Evolutionary conservation across 768 basidiomycete genomes (phyloP), one percentile per base, ranked within the genome.

Genomic region (Kwoniella botswanensis): DNA sequence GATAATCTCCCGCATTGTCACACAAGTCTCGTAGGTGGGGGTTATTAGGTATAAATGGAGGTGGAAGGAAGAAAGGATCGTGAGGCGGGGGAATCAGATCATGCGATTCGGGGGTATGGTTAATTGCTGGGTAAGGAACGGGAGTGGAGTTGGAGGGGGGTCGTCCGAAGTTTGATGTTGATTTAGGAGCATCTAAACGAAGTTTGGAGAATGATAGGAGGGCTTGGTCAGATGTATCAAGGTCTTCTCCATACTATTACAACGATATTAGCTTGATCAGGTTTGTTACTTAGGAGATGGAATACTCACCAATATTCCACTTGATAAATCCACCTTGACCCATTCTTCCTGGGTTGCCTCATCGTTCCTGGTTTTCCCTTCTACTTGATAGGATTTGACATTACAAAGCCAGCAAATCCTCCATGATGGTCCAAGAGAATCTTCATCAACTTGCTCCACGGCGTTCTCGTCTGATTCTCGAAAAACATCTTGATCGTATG

Each of bases 31-130:
- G 70, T 10, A 84, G 76, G 21, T 79, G 77, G 0, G 81, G 77
- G 57, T 82, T 78, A 17, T 75, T 71, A 2, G 83, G 83, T 13
- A 80, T 79, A 65, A 82, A 84, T 6, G 83, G 83, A 11, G 80
- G 80, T n/a, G 83, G 83, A 15, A 84, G 77, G 73, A 84, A 84
- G 78, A 84, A 82, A 26, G 83, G 83, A 43, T 84, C 83, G 11
- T 74, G 73, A 10, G 79, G 56, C 0, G 74, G 76, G 0, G 82
- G 76, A 3, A 82, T 71, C 7, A 79, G 61, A 4, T 57, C 41
- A 5, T 24, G 15, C 11, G 64, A 26, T 4, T 60, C 67, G 18
- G 67, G 62, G 2, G 70, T 59, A n/a, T 21, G 15, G 22, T 44
- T 44, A 11, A 60, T 15, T 21, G 24, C 13, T 21, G 73, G 70